Percentiles rank a stretch among this genome's conserved stretches.
phyloP scores from a whole-genome alignment of 257 asterid genomes.

The Avicennia marina region DNA sequence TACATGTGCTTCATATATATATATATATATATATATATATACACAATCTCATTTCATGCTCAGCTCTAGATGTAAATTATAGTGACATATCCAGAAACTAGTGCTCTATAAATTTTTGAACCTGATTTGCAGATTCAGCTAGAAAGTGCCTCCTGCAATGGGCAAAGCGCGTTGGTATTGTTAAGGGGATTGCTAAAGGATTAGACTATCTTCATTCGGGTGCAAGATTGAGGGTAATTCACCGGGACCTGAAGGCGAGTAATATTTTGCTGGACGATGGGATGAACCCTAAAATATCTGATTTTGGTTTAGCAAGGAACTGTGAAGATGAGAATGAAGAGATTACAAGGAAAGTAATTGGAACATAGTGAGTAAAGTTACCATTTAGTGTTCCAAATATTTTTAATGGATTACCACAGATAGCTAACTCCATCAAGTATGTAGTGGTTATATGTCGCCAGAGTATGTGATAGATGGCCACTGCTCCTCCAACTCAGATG shows the following conservation, averaged over 20 bases:
- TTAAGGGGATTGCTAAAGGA: constrained; percentile 43
- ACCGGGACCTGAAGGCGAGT: constrained; percentile 43
- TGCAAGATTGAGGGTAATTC: constrained; percentile 38
- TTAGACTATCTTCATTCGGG: constrained; percentile 42
- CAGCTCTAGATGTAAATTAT: background rate
- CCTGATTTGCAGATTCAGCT: constrained; percentile 15
- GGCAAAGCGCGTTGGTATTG: constrained; percentile 27
- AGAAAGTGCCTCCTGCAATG: constrained; percentile 19
- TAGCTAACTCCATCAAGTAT: constrained; percentile 1
- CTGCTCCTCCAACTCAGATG: constrained; percentile 38
- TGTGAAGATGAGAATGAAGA: constrained; percentile 20
- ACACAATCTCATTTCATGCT: background rate
- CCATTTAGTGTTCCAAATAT: background rate
- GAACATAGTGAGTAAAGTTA: constrained; percentile 35
- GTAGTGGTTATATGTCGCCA: constrained; percentile 54
- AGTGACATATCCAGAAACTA: background rate
- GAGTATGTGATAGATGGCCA: constrained; percentile 33
- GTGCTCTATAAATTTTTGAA: background rate
- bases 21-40: too few relatives aligned
- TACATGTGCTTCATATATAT: background rate
- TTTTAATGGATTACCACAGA: background rate
- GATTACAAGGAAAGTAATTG: constrained; percentile 32
- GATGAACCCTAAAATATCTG: constrained; percentile 44
- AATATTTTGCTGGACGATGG: constrained; percentile 37
- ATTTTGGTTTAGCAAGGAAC: constrained; percentile 41